phyloP scores from a whole-genome alignment of 208 protist genomes.

The Leishmania arabica region DNA sequence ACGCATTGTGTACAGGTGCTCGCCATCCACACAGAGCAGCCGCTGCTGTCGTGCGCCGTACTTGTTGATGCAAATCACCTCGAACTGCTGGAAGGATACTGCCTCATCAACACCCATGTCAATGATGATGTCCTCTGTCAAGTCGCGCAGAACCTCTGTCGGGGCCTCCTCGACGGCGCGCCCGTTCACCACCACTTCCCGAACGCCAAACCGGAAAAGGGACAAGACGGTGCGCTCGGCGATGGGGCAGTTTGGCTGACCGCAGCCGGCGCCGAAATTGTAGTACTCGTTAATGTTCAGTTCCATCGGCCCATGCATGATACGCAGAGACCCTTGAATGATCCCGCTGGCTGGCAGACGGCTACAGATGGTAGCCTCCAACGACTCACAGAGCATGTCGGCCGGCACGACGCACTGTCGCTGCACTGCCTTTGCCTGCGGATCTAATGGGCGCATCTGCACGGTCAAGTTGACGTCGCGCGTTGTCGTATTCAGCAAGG shows the following conservation, averaged over 20 bases:
- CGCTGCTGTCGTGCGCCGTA: conserved; percentile 84
- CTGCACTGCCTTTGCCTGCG: conserved; percentile 57
- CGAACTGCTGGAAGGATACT: conserved; percentile 82
- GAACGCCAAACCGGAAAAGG: conserved; percentile 83
- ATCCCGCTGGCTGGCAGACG: conserved; percentile 69
- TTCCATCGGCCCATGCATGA: conserved; percentile 82
- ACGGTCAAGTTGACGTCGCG: conserved; percentile 79
- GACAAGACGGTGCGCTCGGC: conserved; percentile 84
- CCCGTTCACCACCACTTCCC: conserved; percentile 76
- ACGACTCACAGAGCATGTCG: conserved; percentile 77
- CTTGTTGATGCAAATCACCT: conserved; percentile 81
- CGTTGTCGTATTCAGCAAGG: conserved; percentile 55
- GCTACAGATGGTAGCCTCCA: conserved; percentile 67
- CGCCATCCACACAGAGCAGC: conserved; percentile 78
- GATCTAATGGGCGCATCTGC: conserved; percentile 59
- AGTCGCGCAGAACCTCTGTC: conserved; percentile 20
- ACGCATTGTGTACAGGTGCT: conserved; percentile 83
- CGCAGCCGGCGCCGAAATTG: conserved; percentile 84
- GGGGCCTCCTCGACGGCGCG: conserved; percentile 64
- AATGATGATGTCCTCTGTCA: conserved; percentile 73
- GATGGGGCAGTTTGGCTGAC: conserved; percentile 71
- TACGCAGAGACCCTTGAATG: conserved; percentile 78
- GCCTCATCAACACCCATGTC: conserved; percentile 82
- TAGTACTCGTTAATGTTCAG: conserved; percentile 89
- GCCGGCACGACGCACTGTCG: conserved; percentile 71